Evolutionary conservation across 805 yeast genomes (phyloP).

Genomic region (Wickerhamomyces bisporus): DNA sequence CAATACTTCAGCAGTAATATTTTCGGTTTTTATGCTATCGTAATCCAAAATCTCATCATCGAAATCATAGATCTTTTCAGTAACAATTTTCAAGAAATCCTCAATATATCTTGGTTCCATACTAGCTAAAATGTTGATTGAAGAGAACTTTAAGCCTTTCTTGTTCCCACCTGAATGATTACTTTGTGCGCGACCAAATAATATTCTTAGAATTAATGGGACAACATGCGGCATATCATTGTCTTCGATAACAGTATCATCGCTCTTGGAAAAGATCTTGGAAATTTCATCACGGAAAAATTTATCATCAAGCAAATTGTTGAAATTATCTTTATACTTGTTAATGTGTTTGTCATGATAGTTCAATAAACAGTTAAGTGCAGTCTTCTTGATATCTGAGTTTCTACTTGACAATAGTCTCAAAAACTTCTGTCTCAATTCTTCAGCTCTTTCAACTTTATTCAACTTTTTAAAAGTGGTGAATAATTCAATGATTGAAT

Average conservation of each 20-base stretch:
- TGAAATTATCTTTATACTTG: slow-evolving; percentile 69
- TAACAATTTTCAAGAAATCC: slow-evolving; percentile 59
- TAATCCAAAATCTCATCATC: slow-evolving; percentile 18
- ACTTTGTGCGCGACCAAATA: slow-evolving; percentile 83
- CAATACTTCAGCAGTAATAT: slow-evolving; percentile 29
- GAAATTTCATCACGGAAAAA: slow-evolving; percentile 82
- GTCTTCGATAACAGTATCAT: slow-evolving; percentile 49
- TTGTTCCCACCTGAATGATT: slow-evolving; percentile 63
- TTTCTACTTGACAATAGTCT: slow-evolving; percentile 56
- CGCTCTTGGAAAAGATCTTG: slow-evolving; percentile 49
- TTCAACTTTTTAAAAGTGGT: slow-evolving; percentile 60
- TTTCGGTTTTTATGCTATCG: slow-evolving; percentile 15
- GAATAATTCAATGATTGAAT: slow-evolving; percentile 55
- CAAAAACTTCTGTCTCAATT: slow-evolving; percentile 49
- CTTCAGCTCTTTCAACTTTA: slow-evolving; percentile 44
- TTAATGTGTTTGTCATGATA: slow-evolving; percentile 53
- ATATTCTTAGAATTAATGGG: slow-evolving; percentile 69
- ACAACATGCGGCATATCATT: slow-evolving; percentile 56
- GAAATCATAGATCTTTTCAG: slow-evolving; percentile 43
- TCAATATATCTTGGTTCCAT: slow-evolving; percentile 46
- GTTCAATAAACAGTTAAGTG: slow-evolving; percentile 64
- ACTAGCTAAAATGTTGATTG: slow-evolving; percentile 57
- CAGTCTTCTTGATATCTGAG: slow-evolving; percentile 61
- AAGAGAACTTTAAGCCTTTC: slow-evolving; percentile 66
- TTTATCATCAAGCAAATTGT: slow-evolving; percentile 74